Conservation (phyloP, 2,329 filamentous ascomycete species). For the Kalmusia sp. region DNA sequence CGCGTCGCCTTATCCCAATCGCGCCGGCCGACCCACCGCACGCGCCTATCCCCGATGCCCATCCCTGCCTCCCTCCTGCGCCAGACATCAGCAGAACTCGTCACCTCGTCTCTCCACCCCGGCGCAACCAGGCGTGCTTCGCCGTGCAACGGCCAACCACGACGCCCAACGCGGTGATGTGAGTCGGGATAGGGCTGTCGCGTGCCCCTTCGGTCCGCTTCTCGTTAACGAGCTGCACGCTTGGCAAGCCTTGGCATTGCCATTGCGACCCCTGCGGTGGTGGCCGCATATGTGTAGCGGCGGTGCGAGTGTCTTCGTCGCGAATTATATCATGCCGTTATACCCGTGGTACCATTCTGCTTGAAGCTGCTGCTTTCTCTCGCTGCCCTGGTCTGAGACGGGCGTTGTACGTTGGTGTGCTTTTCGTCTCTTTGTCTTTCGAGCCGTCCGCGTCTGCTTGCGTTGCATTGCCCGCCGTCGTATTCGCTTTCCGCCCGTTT, state of each 20-base stretch:
- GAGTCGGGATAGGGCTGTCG: too few species aligned
- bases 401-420: background rate
- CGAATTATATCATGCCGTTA: conserved; percentile 1
- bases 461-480: background rate
- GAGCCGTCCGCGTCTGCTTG: too few species aligned
- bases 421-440: too few species aligned
- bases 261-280: background rate
- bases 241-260: background rate
- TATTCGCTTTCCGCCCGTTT: background rate
- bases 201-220: too few species aligned
- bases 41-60: too few species aligned
- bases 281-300: background rate
- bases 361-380: background rate
- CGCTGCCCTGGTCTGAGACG: background rate
- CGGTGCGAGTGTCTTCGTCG: background rate
- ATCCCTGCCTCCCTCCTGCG: too few species aligned
- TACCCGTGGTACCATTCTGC: background rate
- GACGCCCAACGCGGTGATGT: too few species aligned
- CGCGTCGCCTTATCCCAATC: background rate
- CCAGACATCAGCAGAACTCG: too few species aligned
- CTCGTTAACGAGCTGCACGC: background rate
- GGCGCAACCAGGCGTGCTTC: too few species aligned
- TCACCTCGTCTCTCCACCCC: too few species aligned
- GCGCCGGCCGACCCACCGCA: background rate
- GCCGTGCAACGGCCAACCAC: too few species aligned